Evolutionary conservation across 768 basidiomycete genomes (phyloP), one percentile per base, ranked within the genome.

Genomic region (Rhizopogon rudus): DNA sequence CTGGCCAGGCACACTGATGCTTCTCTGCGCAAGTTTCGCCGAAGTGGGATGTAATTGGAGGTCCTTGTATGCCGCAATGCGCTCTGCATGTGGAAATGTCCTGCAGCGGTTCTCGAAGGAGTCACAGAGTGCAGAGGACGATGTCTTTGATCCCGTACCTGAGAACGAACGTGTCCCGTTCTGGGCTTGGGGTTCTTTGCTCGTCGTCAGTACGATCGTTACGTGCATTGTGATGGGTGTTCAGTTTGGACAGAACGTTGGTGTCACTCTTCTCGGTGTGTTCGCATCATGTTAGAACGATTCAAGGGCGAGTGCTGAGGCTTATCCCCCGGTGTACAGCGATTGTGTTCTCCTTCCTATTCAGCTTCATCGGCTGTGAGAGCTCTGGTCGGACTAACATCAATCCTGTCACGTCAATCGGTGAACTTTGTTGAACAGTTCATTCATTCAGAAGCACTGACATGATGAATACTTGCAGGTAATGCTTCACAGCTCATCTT

Each of bases 351-450:
- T 81, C 80, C 37, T 83, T 83, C 73, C 49, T 83, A 48, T 84
- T 84, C 73, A 83, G 81, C 17, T 83, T 85, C 72, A 80, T 85
- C 60, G 82, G 78, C 50, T 81, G 83, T 12, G 81, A 84, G 61
- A 79, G 77, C 29, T 65, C 77, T 43, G 81, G 82, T 37, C 70
- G 75, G 52, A 84, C 81, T 7, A 81, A 83, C 59, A 73, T 85
- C 63, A 83, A 82, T 65, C 83, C 82, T 14, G 76, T 83, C 51
- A 75, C 77, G 10, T 79, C 80, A 45, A 77, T 81, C 42, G 65
- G 69, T 70, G 16, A 29, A 10, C 8, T 40, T n/a, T 53, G 17
- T 44, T 4, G 1, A 49, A 5, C 13, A 25, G 5, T 43, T 20
- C 22, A 43, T 43, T 12, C 5, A 14, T 22, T 43, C 22, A 3